These are phyloP conservation scores for Trichoderma orchidacearum DNA, from an alignment of 495 filamentous ascomycete genomes.

Conservation along the genomic window DNA sequence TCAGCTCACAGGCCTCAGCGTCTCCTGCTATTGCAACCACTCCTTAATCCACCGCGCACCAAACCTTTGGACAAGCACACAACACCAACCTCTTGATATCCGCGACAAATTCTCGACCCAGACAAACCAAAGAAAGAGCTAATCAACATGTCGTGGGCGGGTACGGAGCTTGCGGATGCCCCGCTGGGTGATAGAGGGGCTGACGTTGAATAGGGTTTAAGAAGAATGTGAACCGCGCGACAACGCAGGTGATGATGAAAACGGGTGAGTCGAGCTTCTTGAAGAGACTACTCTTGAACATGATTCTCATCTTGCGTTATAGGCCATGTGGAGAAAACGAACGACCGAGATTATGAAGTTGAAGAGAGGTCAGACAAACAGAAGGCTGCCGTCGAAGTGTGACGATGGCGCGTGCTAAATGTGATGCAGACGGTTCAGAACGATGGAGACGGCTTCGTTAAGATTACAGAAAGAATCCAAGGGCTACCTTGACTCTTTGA, in stretches of 20 bases:
- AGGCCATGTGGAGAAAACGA: slow-evolving; percentile 96
- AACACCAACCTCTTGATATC: not conserved
- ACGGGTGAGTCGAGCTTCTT: slow-evolving; percentile 42
- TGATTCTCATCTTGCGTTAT: slow-evolving; percentile 3
- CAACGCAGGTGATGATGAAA: slow-evolving; percentile 99
- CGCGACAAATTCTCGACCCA: too few species aligned
- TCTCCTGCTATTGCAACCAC: slow-evolving; percentile 7
- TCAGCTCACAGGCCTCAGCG: not conserved
- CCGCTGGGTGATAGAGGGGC: slow-evolving; percentile 2
- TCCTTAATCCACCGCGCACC: not conserved
- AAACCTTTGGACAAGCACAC: not conserved
- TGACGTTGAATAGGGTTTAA: slow-evolving; percentile 60
- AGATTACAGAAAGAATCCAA: slow-evolving; percentile 95
- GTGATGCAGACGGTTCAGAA: slow-evolving; percentile 63
- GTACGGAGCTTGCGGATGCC: slow-evolving; percentile 19
- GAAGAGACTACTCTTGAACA: not conserved
- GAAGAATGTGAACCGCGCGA: slow-evolving; percentile 96
- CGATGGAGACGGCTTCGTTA: slow-evolving; percentile 86
- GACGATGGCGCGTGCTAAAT: not conserved
- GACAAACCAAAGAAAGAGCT: not conserved
- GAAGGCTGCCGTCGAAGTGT: not conserved
- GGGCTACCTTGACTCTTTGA: slow-evolving; percentile 87
- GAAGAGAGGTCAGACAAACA: slow-evolving; percentile 61
- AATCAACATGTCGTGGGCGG: slow-evolving; percentile 45
- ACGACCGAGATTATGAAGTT: slow-evolving; percentile 96